Evolutionary conservation across 306 rosid genomes (phyloP), one percentile per base, ranked within the genome.

Genomic region (Cicer yamashitae): DNA sequence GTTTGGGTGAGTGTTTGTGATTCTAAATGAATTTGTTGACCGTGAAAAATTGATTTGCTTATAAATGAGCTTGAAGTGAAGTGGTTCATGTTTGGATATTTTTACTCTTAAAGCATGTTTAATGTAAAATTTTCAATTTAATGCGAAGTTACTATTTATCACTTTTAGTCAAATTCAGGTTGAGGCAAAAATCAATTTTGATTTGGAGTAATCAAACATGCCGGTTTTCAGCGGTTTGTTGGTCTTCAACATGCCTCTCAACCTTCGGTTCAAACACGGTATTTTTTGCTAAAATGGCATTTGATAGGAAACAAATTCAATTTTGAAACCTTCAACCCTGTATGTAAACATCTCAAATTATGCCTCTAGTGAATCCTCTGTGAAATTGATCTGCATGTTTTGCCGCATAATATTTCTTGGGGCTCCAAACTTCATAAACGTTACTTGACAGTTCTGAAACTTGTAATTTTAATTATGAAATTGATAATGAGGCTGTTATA

Each of bases 401-500:
- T 9, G 17, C 44, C 44, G 4, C 10, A 30, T 10, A 59, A 12
- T 53, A 56, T 65, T 62, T 73, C 34, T 45, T 61, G n/a, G 17
- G 8, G 57, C 46, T 56, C 45, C 66, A 53, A 11, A 12, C 51
- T 73, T 59, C 17, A 6, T 25, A 10, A 76, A 79, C 51, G 14
- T 57, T 70, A 47, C 58, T 73, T 22, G 71, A 20, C 25, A 51
- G 43, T 58, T 30, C 37, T 13, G 30, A 58, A 75, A 75, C 62
- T 56, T 53, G 56, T 62, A 13, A 17, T 70, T 48, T 43, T 20
- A 67, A 56, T 18, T 0, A 14, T 34, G 74, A 48, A 47, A 51
- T 18, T 66, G 71, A 67, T 61, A 77, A 82, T 77, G 73, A 61
- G 18, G 48, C 22, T 67, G 79, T 30, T 70, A 18, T 15, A 13